Conservation (phyloP, 2,329 filamentous ascomycete genomes). For the Ascochyta pisi region DNA sequence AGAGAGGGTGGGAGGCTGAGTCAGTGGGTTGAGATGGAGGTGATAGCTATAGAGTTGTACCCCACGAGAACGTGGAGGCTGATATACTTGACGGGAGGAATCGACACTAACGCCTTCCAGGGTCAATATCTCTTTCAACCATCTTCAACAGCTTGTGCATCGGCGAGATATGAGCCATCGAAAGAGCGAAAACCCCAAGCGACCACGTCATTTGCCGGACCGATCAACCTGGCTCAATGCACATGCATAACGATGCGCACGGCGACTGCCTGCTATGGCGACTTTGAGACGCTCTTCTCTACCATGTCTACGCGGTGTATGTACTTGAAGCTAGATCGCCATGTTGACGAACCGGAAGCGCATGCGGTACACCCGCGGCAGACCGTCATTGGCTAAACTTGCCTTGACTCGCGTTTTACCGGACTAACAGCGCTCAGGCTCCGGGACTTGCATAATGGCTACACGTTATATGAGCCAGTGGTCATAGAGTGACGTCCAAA, state of each 20-base stretch:
- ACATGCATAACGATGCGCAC: conserved; percentile 46
- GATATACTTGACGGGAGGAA: conserved; percentile 45
- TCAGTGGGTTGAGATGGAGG: conserved; percentile 28
- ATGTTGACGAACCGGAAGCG: conserved; percentile 31
- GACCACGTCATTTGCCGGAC: conserved; percentile 50
- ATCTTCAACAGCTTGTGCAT: conserved; percentile 41
- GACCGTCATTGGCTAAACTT: conserved; percentile 25
- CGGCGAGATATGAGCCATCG: conserved; percentile 46
- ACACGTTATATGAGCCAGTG: conserved; percentile 26
- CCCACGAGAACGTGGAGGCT: conserved; percentile 49
- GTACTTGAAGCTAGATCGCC: conserved; percentile 45
- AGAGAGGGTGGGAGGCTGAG: conserved; percentile 30
- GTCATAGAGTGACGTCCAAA: conserved; percentile 35
- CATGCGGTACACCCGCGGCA: conserved; percentile 14
- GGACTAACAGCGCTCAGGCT: conserved; percentile 37
- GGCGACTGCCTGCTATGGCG: conserved; percentile 36
- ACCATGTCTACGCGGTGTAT: conserved; percentile 41
- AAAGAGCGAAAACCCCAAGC: conserved; percentile 38
- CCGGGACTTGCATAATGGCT: conserved; percentile 32
- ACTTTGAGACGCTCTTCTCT: conserved; percentile 44
- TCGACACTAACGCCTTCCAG: conserved; percentile 38
- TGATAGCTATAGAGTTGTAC: conserved; percentile 41
- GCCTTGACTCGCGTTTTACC: conserved; percentile 40
- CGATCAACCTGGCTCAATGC: conserved; percentile 46
- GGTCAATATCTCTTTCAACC: conserved; percentile 31